These are phyloP conservation scores for Puccinia brachypodii DNA, from an alignment of 1,284 basidiomycete species.

Conservation along the genomic window DNA sequence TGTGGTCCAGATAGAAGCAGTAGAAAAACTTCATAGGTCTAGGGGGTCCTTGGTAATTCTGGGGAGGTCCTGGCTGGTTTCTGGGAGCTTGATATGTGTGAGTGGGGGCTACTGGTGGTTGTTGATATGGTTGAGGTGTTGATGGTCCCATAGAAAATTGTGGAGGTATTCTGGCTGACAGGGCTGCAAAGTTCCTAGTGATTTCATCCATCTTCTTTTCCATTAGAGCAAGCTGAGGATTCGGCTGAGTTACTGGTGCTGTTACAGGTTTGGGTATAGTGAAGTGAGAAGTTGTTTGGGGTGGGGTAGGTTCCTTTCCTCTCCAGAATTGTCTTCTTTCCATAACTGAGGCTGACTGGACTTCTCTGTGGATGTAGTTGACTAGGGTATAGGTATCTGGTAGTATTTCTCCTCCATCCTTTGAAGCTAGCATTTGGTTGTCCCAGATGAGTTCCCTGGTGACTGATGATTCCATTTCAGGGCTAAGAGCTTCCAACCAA, in stretches of 20 bases:
- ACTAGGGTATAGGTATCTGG: neutral
- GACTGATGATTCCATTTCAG: neutral
- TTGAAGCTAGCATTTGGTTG: neutral
- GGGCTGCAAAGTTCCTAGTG: neutral
- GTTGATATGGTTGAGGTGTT: neutral
- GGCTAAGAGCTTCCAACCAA: neutral
- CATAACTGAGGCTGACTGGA: neutral
- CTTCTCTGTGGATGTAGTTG: neutral
- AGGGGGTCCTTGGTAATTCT: too few species aligned
- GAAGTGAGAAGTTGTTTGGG: neutral
- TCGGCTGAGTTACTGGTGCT: too few species aligned
- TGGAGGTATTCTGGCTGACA: neutral
- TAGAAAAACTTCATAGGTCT: too few species aligned
- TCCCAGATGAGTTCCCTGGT: neutral
- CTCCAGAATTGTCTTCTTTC: neutral
- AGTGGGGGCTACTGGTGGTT: too few species aligned
- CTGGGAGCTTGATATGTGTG: too few species aligned
- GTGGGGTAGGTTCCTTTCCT: neutral
- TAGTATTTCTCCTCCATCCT: neutral
- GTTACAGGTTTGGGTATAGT: neutral
- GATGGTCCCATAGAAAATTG: neutral
- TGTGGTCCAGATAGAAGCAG: neutral
- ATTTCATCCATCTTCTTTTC: neutral
- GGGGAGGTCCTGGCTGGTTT: too few species aligned
- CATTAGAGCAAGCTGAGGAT: neutral